phyloP scores from a whole-genome alignment of 305 asterid species.

The Solanum hybrid region DNA sequence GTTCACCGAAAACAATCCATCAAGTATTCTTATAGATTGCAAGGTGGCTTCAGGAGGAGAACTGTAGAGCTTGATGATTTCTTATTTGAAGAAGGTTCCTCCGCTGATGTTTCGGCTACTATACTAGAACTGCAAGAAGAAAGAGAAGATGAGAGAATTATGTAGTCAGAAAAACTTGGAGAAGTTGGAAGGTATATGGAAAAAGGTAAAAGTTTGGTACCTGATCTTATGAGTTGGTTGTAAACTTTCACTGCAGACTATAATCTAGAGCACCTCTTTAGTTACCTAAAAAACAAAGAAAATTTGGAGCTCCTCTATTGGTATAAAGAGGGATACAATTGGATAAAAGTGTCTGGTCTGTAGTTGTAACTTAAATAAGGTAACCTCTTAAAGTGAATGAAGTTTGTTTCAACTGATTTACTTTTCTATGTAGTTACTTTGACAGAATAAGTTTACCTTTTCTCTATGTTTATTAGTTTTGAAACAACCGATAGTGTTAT shows the following conservation, averaged over 20 bases:
- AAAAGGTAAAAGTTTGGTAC: constrained; percentile 44
- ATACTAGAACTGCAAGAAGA: constrained; percentile 52
- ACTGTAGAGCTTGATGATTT: constrained; percentile 67
- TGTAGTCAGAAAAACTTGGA: constrained; percentile 49
- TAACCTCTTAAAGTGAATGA: background rate
- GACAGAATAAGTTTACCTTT: background rate
- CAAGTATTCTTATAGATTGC: constrained; percentile 18
- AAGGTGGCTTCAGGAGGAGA: constrained; percentile 37
- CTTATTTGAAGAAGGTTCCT: constrained; percentile 49
- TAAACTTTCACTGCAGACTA: background rate
- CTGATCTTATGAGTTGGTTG: background rate
- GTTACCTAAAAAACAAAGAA: background rate
- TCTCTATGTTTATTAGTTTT: background rate
- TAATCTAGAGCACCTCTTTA: background rate
- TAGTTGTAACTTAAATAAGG: background rate
- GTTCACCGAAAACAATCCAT: constrained; percentile 17
- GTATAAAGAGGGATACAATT: background rate
- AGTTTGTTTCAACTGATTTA: background rate
- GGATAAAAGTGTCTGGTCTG: background rate
- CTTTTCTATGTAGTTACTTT: no score
- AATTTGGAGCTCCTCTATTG: background rate
- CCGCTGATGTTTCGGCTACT: constrained; percentile 37
- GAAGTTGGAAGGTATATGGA: constrained; percentile 92
- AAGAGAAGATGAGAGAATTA: constrained; percentile 58
- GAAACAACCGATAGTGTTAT: background rate